Conservation (phyloP, 169 alveolate species). For the Miamiensis avidus region DNA sequence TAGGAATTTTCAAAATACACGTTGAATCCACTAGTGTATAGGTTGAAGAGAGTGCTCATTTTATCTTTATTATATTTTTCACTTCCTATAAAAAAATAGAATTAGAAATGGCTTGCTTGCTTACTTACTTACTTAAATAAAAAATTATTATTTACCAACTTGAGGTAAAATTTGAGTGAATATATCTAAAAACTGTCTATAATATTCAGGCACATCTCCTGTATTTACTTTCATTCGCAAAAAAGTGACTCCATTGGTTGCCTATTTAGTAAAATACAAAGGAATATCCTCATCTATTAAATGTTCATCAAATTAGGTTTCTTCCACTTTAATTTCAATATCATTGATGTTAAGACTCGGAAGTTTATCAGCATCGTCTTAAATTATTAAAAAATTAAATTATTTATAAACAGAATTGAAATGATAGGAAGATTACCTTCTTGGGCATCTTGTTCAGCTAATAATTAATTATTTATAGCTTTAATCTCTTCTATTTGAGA, state of each 20-base stretch:
- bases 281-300: constrained; percentile 41
- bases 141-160: too few species aligned
- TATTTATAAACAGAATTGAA: background rate
- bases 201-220: constrained; percentile 47
- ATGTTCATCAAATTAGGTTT: constrained; percentile 32
- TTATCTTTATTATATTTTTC: constrained; percentile 54
- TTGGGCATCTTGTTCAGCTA: constrained; percentile 46
- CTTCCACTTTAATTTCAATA: constrained; percentile 49
- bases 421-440: constrained; percentile 31
- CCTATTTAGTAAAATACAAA: constrained; percentile 50
- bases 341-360: constrained; percentile 61
- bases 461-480: constrained; percentile 40
- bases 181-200: constrained; percentile 59
- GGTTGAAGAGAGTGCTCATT: constrained; percentile 47
- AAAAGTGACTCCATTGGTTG: constrained; percentile 74
- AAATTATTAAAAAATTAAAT: too few species aligned
- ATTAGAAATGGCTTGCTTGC: too few species aligned
- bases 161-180: constrained; percentile 45
- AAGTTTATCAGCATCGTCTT: constrained; percentile 1
- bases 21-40: constrained; percentile 57
- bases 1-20: constrained; percentile 28
- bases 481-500: constrained; percentile 43
- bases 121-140: too few species aligned
- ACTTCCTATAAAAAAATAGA: too few species aligned
- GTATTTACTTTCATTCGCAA: constrained; percentile 57